These are phyloP conservation scores for Nakaseomyces delphensis DNA, from an alignment of 1,139 yeast genomes.

Conservation along the genomic window DNA sequence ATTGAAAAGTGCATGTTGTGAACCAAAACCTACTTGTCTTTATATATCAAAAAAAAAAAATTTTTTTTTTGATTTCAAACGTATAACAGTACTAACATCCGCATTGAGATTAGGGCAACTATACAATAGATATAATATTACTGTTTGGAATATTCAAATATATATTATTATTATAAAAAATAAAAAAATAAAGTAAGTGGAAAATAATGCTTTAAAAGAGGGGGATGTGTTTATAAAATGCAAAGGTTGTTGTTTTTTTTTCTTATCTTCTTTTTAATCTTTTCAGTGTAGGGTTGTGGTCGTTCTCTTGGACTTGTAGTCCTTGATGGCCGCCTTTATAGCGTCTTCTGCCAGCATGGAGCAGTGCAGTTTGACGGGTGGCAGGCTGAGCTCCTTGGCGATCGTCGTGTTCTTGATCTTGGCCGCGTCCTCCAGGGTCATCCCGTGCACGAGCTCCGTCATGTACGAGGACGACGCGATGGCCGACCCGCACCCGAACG, in stretches of 20 bases:
- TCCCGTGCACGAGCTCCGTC: slow-evolving; percentile 92
- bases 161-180: background rate
- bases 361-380: slow-evolving; percentile 96
- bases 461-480: slow-evolving; percentile 93
- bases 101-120: no score
- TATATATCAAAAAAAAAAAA: background rate
- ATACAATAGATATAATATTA: no score
- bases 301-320: slow-evolving; percentile 64
- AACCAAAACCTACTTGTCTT: background rate
- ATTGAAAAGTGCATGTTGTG: background rate
- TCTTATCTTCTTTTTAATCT: no score
- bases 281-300: slow-evolving; percentile 14
- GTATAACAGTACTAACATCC: no score
- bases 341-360: slow-evolving; percentile 99
- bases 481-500: slow-evolving; percentile 97
- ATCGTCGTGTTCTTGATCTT: slow-evolving; percentile 83
- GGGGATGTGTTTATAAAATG: background rate
- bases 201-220: background rate
- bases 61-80: no score
- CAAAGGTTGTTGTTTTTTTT: background rate
- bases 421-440: slow-evolving; percentile 89
- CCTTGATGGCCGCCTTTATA: slow-evolving; percentile 92
- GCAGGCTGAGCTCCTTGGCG: slow-evolving; percentile 86
- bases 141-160: background rate
- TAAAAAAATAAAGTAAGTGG: background rate